Evolutionary conservation across 441 rosid species (phyloP).

Genomic region (Euphorbia corollata): DNA sequence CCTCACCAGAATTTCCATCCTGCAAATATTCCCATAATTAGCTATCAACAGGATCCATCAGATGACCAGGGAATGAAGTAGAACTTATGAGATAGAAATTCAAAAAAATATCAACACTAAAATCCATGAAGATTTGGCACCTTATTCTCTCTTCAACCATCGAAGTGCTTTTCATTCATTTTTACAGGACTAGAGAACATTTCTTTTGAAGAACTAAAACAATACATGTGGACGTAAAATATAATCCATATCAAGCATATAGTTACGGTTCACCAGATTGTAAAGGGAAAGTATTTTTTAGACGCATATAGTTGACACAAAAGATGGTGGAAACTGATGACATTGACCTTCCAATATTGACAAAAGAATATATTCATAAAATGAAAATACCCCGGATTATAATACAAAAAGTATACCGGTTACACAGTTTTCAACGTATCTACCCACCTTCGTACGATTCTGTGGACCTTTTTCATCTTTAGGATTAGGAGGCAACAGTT

Average conservation of each 20-base stretch:
- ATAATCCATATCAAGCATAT: background rate
- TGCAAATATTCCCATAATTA: constrained; percentile 21
- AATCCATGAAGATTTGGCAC: background rate
- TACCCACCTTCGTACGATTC: constrained; percentile 68
- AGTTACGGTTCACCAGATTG: background rate
- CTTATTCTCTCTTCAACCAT: background rate
- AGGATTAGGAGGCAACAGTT: constrained; percentile 66
- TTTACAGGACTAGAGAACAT: background rate
- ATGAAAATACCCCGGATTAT: background rate
- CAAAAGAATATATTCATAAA: background rate
- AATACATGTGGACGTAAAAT: background rate
- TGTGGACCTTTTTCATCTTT: constrained; percentile 78
- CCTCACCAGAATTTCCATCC: constrained; percentile 83
- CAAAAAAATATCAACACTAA: background rate
- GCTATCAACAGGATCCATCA: background rate
- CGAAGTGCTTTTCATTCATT: background rate
- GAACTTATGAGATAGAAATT: background rate
- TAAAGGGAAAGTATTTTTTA: background rate
- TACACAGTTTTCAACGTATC: background rate
- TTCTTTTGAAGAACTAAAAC: background rate
- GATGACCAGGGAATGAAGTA: background rate
- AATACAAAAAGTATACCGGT: background rate
- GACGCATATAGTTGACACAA: background rate
- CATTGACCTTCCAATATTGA: background rate
- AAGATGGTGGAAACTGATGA: background rate